These are phyloP conservation scores for Yamadazyma atmosphaerica DNA, from an alignment of 1,139 yeast species.

Conservation along the genomic window DNA sequence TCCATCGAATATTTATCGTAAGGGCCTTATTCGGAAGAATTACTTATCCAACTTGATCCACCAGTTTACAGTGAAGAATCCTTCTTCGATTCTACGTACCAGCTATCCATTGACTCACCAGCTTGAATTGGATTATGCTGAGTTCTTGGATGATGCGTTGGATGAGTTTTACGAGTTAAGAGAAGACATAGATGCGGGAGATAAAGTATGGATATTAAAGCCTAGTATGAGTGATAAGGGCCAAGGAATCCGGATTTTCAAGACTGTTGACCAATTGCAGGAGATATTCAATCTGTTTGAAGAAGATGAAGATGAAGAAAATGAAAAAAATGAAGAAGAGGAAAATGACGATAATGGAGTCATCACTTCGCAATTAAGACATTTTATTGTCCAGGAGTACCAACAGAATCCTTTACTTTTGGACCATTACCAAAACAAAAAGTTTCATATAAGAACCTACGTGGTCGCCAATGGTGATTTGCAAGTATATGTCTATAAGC, in stretches of 20 bases:
- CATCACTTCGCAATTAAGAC: constrained; percentile 83
- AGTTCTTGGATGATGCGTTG: constrained; percentile 86
- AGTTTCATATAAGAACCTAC: constrained; percentile 87
- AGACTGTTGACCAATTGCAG: constrained; percentile 76
- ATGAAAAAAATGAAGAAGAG: constrained; percentile 38
- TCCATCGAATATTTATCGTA: constrained; percentile 82
- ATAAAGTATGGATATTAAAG: constrained; percentile 82
- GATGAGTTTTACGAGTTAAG: constrained; percentile 90
- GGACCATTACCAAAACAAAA: constrained; percentile 58
- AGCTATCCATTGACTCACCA: constrained; percentile 78
- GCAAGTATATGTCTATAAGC: constrained; percentile 72
- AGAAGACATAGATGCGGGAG: constrained; percentile 65
- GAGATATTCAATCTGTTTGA: constrained; percentile 82
- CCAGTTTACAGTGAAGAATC: constrained; percentile 71
- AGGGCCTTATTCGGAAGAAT: constrained; percentile 88
- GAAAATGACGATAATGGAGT: constrained; percentile 53
- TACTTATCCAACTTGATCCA: constrained; percentile 79
- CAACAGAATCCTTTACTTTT: constrained; percentile 66
- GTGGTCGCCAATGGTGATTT: constrained; percentile 77
- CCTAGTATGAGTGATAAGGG: constrained; percentile 98
- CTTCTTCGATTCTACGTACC: constrained; percentile 55
- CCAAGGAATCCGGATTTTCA: constrained; percentile 86
- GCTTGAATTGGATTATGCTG: constrained; percentile 94
- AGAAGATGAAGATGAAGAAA: constrained; percentile 61
- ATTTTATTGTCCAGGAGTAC: constrained; percentile 87